phyloP scores from a whole-genome alignment of 495 filamentous ascomycete genomes.

The Hypoxylon lenormandii region DNA sequence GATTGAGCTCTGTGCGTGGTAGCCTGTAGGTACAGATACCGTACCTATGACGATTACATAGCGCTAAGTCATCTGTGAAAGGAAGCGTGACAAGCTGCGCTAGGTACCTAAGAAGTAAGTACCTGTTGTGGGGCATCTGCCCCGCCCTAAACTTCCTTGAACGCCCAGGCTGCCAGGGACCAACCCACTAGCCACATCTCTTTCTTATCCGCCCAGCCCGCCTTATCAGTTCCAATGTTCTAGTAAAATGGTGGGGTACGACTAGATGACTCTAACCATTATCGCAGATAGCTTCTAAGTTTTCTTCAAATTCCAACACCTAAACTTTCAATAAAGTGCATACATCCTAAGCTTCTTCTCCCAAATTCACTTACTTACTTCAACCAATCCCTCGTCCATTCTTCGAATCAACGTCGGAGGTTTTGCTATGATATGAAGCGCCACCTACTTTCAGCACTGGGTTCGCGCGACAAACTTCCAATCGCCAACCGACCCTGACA shows the following conservation, averaged over 20 bases:
- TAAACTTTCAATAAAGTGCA: conserved; percentile 23
- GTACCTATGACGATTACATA: conserved; percentile 33
- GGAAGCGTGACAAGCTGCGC: background rate
- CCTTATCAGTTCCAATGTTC: conserved; percentile 16
- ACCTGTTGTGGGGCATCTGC: background rate
- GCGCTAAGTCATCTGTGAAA: background rate
- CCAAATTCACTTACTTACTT: background rate
- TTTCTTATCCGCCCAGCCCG: too few species aligned
- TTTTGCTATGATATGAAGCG: conserved; percentile 18
- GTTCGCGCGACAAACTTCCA: conserved; percentile 17
- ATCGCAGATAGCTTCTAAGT: conserved; percentile 29
- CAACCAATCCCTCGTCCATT: background rate
- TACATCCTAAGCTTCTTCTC: conserved; percentile 17
- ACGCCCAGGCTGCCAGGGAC: background rate
- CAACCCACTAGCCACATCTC: conserved; percentile 3
- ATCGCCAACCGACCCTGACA: conserved; percentile 14
- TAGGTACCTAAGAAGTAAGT: background rate
- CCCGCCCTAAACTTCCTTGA: background rate
- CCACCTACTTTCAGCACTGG: conserved; percentile 1
- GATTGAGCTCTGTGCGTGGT: conserved; percentile 6
- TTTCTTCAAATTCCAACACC: conserved; percentile 14
- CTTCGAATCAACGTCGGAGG: background rate
- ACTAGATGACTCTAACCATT: conserved; percentile 44
- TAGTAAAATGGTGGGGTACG: conserved; percentile 50
- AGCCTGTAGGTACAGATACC: background rate